These are phyloP conservation scores for Cordyceps javanica DNA, from an alignment of 2,329 filamentous ascomycete genomes.

Conservation along the genomic window DNA sequence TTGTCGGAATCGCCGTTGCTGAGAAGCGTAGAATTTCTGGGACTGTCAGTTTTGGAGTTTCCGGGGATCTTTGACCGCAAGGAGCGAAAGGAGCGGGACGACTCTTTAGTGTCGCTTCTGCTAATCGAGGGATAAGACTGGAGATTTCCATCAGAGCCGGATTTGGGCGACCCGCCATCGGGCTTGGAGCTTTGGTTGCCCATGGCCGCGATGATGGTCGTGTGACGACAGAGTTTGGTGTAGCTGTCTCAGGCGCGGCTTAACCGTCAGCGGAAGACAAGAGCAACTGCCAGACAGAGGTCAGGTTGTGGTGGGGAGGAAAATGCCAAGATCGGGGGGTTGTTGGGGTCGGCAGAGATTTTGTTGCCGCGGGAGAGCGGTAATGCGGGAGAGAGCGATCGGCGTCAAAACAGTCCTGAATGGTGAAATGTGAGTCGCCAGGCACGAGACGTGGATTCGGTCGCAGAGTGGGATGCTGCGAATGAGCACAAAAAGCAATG, in stretches of 20 bases:
- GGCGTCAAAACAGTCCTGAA: background rate
- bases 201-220: slow-evolving; percentile 41
- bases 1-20: slow-evolving; percentile 61
- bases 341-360: background rate
- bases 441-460: background rate
- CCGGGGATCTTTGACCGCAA: slow-evolving; percentile 87
- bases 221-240: slow-evolving; percentile 13
- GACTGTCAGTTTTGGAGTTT: slow-evolving; percentile 67
- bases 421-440: slow-evolving; percentile 5
- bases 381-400: background rate
- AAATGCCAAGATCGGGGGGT: slow-evolving; percentile 3
- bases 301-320: slow-evolving; percentile 13
- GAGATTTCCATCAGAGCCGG: slow-evolving; percentile 43
- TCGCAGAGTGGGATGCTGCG: slow-evolving; percentile 1
- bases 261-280: slow-evolving; percentile 18
- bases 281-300: slow-evolving; percentile 11
- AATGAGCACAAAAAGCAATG: slow-evolving; percentile 5
- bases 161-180: slow-evolving; percentile 41
- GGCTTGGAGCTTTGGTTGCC: slow-evolving; percentile 69
- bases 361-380: background rate
- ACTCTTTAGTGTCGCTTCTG: slow-evolving; percentile 89
- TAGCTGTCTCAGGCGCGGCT: slow-evolving; percentile 24
- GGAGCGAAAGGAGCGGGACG: slow-evolving; percentile 75
- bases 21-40: slow-evolving; percentile 65
- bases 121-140: slow-evolving; percentile 89